These are phyloP conservation scores for Effrenium voratum DNA, from an alignment of 73 alveolate genomes.

Conservation along the genomic window DNA sequence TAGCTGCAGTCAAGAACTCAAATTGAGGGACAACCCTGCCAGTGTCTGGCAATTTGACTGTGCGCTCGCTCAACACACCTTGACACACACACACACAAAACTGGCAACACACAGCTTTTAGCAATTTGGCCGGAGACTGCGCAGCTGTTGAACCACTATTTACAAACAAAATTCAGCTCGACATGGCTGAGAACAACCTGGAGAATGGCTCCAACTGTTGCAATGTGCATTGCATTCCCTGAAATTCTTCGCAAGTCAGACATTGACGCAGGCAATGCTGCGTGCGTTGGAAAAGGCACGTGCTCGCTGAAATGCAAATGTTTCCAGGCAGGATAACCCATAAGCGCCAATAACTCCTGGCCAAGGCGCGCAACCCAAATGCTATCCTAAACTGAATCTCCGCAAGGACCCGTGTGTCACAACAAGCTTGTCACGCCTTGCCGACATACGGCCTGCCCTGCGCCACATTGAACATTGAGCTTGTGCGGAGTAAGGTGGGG, in stretches of 20 bases:
- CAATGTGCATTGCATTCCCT: not conserved
- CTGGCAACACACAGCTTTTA: not conserved
- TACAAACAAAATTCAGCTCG: not conserved
- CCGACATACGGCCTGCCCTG: not conserved
- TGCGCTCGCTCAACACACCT: not conserved
- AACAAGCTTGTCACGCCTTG: not conserved
- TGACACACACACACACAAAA: not conserved
- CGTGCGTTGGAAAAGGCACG: too few relatives aligned
- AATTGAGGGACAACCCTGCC: too few relatives aligned
- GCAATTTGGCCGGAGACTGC: not conserved
- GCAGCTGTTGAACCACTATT: not conserved
- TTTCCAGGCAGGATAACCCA: not conserved
- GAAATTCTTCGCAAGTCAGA: too few relatives aligned
- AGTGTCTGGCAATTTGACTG: not conserved
- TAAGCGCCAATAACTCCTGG: not conserved
- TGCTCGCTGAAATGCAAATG: too few relatives aligned
- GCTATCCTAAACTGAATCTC: not conserved
- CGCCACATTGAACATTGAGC: not conserved
- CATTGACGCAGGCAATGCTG: too few relatives aligned
- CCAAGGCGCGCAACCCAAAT: not conserved
- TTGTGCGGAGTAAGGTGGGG: not conserved
- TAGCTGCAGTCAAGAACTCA: too few relatives aligned
- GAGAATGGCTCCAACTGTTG: not conserved
- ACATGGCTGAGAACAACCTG: not conserved
- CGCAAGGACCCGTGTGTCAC: not conserved